Percentiles rank a stretch among this genome's conserved stretches.
These are phyloP conservation scores for Pelargonium exstipulatum DNA, from an alignment of 441 rosid genomes.

Conservation along the genomic window DNA sequence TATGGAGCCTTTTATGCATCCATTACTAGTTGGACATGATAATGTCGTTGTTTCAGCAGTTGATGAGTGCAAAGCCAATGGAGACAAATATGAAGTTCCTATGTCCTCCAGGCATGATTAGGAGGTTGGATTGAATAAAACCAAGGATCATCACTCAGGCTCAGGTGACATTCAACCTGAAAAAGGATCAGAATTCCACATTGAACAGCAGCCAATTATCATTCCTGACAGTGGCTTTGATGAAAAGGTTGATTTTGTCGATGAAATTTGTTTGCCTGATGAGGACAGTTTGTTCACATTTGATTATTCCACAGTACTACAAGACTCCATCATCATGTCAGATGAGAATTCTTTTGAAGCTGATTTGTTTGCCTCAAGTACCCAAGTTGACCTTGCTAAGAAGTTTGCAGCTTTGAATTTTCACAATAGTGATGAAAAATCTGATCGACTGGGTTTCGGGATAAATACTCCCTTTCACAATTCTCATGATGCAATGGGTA, in stretches of 20 bases:
- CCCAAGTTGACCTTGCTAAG: slow-evolving; percentile 4
- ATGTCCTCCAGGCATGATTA: slow-evolving; percentile 1
- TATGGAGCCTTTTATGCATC: not conserved
- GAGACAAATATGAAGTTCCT: slow-evolving; percentile 5
- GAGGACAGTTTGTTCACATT: slow-evolving; percentile 41
- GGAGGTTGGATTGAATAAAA: slow-evolving; percentile 13
- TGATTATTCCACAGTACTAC: slow-evolving; percentile 24
- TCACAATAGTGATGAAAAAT: slow-evolving; percentile 5
- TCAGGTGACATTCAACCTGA: slow-evolving; percentile 7
- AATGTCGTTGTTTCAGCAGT: not conserved
- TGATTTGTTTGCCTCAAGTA: slow-evolving; percentile 14
- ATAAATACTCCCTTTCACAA: slow-evolving; percentile 11
- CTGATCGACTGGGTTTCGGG: slow-evolving; percentile 11
- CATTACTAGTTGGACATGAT: not conserved
- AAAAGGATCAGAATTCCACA: slow-evolving; percentile 10
- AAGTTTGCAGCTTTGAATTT: slow-evolving; percentile 10
- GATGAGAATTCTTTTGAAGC: slow-evolving; percentile 2
- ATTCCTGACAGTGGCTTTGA: slow-evolving; percentile 10
- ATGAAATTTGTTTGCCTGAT: slow-evolving; percentile 35
- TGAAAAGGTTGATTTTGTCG: slow-evolving; percentile 16
- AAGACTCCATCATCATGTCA: slow-evolving; percentile 12
- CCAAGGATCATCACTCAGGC: not conserved
- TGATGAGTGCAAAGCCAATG: slow-evolving; percentile 1
- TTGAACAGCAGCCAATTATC: slow-evolving; percentile 10
- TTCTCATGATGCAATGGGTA: slow-evolving; percentile 8